A percentile compares a stretch with the other conserved stretches of the same genome.
Evolutionary conservation across 2,329 filamentous ascomycete species (phyloP).

Genomic region (Chalaropsis thielavioides): DNA sequence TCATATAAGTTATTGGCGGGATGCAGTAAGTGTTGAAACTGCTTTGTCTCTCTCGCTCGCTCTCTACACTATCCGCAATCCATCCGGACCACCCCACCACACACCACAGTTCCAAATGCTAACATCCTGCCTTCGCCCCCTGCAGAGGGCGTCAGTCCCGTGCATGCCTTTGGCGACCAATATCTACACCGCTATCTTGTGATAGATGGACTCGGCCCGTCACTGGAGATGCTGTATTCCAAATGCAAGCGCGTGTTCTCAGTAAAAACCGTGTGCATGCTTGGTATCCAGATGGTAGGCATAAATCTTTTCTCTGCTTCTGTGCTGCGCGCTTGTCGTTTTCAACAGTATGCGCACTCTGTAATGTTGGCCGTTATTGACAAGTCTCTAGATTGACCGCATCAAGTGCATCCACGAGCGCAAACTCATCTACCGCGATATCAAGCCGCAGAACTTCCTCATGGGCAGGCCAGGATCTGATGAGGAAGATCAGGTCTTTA

Average conservation of each 20-base stretch:
- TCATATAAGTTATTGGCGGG: constrained; percentile 12
- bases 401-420: constrained; percentile 13
- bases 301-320: not conserved
- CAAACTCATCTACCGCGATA: constrained; percentile 77
- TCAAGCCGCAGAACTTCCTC: constrained; percentile 82
- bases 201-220: constrained; percentile 14
- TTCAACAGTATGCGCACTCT: not conserved
- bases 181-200: constrained; percentile 15
- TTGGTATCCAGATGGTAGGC: constrained; percentile 16
- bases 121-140: not conserved
- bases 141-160: constrained; percentile 11
- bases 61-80: not conserved
- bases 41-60: not conserved
- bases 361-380: not conserved
- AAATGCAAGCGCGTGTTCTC: constrained; percentile 14
- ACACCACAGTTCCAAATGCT: not conserved
- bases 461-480: constrained; percentile 27
- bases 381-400: constrained; percentile 11
- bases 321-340: not conserved
- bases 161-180: constrained; percentile 11
- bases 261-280: constrained; percentile 13
- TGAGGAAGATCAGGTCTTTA: constrained; percentile 8
- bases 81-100: no score
- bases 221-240: constrained; percentile 15
- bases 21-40: constrained; percentile 10